Conservation (phyloP, 2,329 filamentous ascomycete species). For the Colletotrichum musicola region DNA sequence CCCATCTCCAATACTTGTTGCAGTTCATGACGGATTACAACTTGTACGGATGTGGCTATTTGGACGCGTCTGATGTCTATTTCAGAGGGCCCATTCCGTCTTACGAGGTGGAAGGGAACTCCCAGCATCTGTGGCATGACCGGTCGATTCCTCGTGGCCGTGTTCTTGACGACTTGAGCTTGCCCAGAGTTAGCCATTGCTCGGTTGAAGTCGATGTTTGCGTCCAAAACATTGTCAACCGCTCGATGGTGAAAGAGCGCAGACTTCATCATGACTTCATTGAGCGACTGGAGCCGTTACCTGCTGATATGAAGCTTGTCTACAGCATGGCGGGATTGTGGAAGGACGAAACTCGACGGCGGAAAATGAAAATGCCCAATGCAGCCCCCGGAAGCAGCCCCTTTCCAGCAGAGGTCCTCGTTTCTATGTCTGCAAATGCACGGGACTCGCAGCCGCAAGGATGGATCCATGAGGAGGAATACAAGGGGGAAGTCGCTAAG, state of each 20-base stretch:
- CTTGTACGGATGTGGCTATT: constrained; percentile 91
- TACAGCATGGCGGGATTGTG: constrained; percentile 95
- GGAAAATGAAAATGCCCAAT: constrained; percentile 78
- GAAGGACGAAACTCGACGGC: constrained; percentile 87
- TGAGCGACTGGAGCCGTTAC: constrained; percentile 75
- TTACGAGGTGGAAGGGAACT: constrained; percentile 70
- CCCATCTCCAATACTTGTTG: constrained; percentile 89
- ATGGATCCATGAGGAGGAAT: constrained; percentile 95
- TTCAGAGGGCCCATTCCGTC: constrained; percentile 84
- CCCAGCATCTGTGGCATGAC: constrained; percentile 83
- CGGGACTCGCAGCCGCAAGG: constrained; percentile 78
- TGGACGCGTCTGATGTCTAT: constrained; percentile 76
- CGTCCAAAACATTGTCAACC: constrained; percentile 89
- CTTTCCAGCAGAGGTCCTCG: constrained; percentile 83
- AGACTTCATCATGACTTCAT: constrained; percentile 88
- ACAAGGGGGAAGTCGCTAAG: constrained; percentile 71
- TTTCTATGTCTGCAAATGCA: constrained; percentile 89
- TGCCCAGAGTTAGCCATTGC: constrained; percentile 88
- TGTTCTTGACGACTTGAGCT: constrained; percentile 71
- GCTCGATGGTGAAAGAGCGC: constrained; percentile 80
- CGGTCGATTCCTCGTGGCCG: constrained; percentile 71
- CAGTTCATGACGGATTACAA: constrained; percentile 99
- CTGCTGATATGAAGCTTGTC: constrained; percentile 82
- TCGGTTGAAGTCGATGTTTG: constrained; percentile 90
- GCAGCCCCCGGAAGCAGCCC: constrained; percentile 76